Evolutionary conservation across 2,329 filamentous ascomycete species (phyloP).

Genomic region (Paraphoma chrysanthemicola): DNA sequence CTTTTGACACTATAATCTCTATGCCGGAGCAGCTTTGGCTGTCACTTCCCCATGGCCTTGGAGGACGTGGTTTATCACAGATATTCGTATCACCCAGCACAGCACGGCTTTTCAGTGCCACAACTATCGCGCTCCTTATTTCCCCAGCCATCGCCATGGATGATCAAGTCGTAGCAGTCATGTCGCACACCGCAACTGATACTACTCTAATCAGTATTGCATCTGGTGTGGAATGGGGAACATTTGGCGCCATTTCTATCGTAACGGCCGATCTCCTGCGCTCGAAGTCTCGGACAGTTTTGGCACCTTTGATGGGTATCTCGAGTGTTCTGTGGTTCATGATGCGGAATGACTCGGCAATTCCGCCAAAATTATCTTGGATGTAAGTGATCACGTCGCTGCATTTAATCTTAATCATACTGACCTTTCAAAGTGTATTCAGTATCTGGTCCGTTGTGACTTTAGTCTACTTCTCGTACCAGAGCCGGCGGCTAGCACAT

Average conservation of each 20-base stretch:
- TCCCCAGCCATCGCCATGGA: too few species aligned
- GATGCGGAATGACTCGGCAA: constrained; percentile 24
- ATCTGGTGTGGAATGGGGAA: neutral
- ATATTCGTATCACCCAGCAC: too few species aligned
- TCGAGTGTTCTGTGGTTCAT: constrained; percentile 24
- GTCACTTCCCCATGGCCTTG: too few species aligned
- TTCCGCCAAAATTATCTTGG: constrained; percentile 18
- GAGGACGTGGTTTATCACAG: too few species aligned
- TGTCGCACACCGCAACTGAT: too few species aligned
- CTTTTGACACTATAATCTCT: too few species aligned
- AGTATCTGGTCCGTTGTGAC: constrained; percentile 16
- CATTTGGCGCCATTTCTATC: too few species aligned
- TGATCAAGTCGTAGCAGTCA: too few species aligned
- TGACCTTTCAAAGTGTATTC: constrained; percentile 14
- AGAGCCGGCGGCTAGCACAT: constrained; percentile 14
- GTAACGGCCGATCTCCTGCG: neutral
- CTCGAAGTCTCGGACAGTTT: neutral
- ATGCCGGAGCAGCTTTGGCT: too few species aligned
- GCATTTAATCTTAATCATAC: neutral
- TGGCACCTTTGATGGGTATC: constrained; percentile 17
- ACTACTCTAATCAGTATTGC: too few species aligned
- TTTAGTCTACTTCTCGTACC: constrained; percentile 14
- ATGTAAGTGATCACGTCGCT: constrained; percentile 8
- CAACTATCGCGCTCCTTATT: too few species aligned
- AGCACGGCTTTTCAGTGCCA: too few species aligned